Conservation (phyloP, 148 eudicot genomes). For the Cornus florida region DNA sequence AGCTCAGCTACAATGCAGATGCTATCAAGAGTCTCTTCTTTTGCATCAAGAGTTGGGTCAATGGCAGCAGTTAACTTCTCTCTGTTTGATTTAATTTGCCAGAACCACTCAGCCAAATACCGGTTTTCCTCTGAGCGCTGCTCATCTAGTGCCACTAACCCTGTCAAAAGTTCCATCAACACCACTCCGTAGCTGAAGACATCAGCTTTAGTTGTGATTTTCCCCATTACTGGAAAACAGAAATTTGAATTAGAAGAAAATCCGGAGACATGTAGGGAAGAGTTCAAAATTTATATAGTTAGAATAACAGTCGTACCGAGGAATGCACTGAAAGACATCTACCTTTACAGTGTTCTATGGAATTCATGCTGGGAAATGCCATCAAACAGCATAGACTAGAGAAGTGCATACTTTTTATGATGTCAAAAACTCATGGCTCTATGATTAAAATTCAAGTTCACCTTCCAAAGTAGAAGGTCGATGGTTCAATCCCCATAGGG, state of each 20-base stretch:
- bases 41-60: conserved; percentile 49
- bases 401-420: neutral
- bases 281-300: neutral
- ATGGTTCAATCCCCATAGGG: no score
- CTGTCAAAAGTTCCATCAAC: conserved; percentile 79
- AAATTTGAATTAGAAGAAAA: neutral
- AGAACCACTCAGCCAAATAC: conserved; percentile 78
- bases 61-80: conserved; percentile 50
- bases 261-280: neutral
- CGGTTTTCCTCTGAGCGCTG: conserved; percentile 66
- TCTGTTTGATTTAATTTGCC: conserved; percentile 51
- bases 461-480: no score
- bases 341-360: neutral
- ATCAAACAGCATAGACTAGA: neutral
- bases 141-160: conserved; percentile 74
- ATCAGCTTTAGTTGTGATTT: conserved; percentile 71
- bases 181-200: conserved; percentile 90
- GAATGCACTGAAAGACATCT: neutral
- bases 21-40: conserved; percentile 44
- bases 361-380: neutral
- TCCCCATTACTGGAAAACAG: conserved; percentile 61
- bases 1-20: conserved; percentile 52
- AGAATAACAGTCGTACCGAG: neutral
- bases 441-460: neutral
- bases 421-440: neutral